Conservation (phyloP, 1,139 yeast species). For the Pichia sp. region DNA sequence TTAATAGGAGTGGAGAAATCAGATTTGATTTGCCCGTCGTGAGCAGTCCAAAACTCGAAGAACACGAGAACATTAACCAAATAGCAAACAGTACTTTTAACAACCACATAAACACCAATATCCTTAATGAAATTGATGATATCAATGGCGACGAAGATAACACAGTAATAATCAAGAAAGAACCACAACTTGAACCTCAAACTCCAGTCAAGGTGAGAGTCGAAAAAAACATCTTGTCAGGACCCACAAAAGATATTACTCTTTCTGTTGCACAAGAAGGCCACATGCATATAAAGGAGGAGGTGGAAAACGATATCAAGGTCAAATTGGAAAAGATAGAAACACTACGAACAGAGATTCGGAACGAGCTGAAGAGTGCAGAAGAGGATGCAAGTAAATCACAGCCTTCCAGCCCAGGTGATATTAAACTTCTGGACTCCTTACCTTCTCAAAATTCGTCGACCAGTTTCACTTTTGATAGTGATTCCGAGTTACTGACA, state of each 20-base stretch:
- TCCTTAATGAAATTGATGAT: background rate
- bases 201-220: slow-evolving; percentile 1
- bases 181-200: background rate
- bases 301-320: slow-evolving; percentile 3
- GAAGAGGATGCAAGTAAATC: background rate
- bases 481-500: slow-evolving; percentile 22
- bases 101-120: background rate
- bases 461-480: slow-evolving; percentile 7
- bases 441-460: background rate
- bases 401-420: background rate
- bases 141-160: background rate
- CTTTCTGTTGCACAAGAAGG: background rate
- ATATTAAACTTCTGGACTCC: background rate
- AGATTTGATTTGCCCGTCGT: slow-evolving; percentile 2
- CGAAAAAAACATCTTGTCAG: background rate
- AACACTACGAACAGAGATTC: slow-evolving; percentile 2
- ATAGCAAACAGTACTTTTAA: slow-evolving; percentile 13
- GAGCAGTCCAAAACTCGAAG: background rate
- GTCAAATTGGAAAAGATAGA: slow-evolving; percentile 6
- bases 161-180: background rate
- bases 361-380: slow-evolving; percentile 2
- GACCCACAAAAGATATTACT: background rate
- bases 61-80: background rate
- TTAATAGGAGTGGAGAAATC: slow-evolving; percentile 8
- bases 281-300: background rate